Conservation (phyloP, 805 yeast genomes). For the Pichia exigua region DNA sequence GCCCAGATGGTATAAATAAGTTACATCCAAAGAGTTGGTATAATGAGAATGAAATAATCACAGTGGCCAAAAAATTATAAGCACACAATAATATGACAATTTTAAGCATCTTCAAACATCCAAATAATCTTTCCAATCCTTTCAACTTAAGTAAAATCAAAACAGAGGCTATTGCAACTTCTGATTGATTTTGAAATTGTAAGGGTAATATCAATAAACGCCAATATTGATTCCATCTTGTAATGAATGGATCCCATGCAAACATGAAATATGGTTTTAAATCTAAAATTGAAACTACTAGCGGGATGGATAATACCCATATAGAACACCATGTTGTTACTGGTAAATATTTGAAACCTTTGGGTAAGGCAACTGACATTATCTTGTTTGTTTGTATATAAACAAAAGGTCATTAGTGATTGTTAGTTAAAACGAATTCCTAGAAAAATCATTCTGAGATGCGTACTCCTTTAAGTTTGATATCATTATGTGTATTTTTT, state of each 20-base stretch:
- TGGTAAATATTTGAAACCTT: slow-evolving; percentile 30
- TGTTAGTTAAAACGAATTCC: not conserved
- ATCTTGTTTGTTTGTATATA: not conserved
- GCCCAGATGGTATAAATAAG: slow-evolving; percentile 39
- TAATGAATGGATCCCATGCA: slow-evolving; percentile 45
- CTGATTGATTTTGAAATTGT: slow-evolving; percentile 52
- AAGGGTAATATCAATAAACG: slow-evolving; percentile 42
- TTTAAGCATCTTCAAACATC: slow-evolving; percentile 46
- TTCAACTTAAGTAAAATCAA: slow-evolving; percentile 45
- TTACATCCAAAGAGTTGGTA: slow-evolving; percentile 29
- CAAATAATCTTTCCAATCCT: slow-evolving; percentile 49
- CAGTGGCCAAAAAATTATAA: slow-evolving; percentile 38
- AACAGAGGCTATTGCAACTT: slow-evolving; percentile 38
- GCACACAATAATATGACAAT: slow-evolving; percentile 35
- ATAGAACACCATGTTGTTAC: slow-evolving; percentile 33
- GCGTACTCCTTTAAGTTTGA: not conserved
- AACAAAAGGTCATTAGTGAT: not conserved
- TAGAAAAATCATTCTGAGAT: not conserved
- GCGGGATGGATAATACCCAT: slow-evolving; percentile 30
- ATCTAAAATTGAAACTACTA: slow-evolving; percentile 36
- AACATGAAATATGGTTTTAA: slow-evolving; percentile 36
- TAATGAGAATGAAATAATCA: slow-evolving; percentile 27
- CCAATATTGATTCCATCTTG: slow-evolving; percentile 52
- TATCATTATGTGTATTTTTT: not conserved
- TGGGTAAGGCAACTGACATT: slow-evolving; percentile 16